These are phyloP conservation scores for Suillus lakei DNA, from an alignment of 768 basidiomycete species.

Conservation along the genomic window DNA sequence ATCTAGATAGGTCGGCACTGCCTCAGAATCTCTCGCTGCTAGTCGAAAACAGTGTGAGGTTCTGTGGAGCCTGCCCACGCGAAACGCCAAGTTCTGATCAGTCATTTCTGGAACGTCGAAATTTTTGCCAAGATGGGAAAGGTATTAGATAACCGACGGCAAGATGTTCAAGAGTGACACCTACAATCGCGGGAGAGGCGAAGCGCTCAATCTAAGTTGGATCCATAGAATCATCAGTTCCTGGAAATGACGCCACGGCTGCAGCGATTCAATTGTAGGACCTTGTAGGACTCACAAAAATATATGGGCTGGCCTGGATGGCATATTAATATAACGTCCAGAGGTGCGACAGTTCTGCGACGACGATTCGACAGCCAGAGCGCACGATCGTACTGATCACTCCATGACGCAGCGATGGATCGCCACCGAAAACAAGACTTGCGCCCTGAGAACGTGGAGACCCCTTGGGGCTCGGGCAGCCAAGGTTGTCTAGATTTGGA, in stretches of 20 bases:
- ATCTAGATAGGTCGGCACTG: neutral
- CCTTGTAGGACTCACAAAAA: neutral
- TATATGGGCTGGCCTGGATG: neutral
- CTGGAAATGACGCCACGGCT: neutral
- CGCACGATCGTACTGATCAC: neutral
- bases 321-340: neutral
- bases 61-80: neutral
- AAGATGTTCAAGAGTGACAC: neutral
- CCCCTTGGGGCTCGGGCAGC: neutral
- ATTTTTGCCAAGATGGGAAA: neutral
- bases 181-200: neutral
- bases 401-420: conserved; percentile 3
- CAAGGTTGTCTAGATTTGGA: neutral
- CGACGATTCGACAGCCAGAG: neutral
- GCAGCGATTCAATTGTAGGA: neutral
- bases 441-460: neutral
- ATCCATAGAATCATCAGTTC: neutral
- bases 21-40: neutral
- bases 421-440: neutral
- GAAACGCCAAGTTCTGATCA: neutral
- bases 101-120: neutral
- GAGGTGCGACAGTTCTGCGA: neutral
- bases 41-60: neutral
- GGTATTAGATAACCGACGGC: neutral
- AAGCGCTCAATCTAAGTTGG: neutral